Conservation (phyloP, 1,284 basidiomycete genomes). For the Leccinum huronense region DNA sequence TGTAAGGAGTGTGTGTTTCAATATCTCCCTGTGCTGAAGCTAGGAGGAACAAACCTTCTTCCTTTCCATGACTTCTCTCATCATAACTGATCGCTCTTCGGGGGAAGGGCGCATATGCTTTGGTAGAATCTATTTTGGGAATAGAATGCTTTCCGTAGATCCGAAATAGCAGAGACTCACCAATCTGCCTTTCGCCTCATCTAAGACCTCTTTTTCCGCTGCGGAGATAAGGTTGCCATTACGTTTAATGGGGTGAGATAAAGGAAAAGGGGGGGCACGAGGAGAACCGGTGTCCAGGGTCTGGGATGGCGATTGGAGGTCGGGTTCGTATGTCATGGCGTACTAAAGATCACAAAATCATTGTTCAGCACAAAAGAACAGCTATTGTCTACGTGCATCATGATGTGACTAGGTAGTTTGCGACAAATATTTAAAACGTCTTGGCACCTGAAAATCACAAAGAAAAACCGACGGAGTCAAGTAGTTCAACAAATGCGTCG, state of each 20-base stretch:
- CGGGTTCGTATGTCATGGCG: no score
- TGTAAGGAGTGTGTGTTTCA: neutral
- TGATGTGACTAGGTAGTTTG: no score
- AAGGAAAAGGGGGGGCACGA: neutral
- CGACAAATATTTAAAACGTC: no score
- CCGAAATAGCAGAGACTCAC: neutral
- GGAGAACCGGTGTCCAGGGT: no score
- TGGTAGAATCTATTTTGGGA: neutral
- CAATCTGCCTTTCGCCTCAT: neutral
- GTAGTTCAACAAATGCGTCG: no score
- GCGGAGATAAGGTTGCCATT: neutral
- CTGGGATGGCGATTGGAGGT: no score
- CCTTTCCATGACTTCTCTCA: neutral
- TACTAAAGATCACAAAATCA: no score
- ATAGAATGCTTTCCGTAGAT: neutral
- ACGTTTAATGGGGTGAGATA: neutral
- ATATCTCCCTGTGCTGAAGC: neutral
- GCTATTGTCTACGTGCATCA: no score
- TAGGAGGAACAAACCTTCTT: neutral
- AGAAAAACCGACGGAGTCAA: no score
- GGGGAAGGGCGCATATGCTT: neutral
- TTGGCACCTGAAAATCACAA: no score
- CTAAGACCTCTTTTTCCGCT: neutral
- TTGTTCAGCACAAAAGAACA: no score
- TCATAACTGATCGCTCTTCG: neutral